Evolutionary conservation across 2,329 filamentous ascomycete species (phyloP), one percentile per base, ranked within the genome.

Genomic region (Teratosphaeria zuluensis): DNA sequence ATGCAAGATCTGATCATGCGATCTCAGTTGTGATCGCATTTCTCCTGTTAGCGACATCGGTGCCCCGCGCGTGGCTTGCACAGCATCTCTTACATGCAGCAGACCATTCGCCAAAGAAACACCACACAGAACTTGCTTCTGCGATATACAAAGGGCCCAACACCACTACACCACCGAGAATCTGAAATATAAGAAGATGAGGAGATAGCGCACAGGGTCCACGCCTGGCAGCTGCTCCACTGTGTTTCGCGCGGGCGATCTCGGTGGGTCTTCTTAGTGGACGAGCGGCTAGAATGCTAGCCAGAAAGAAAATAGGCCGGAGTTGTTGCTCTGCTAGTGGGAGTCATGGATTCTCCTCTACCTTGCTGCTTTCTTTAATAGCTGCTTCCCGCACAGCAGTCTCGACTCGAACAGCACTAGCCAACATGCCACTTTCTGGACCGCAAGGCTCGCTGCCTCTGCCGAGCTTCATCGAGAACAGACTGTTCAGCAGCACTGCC

Each of bases 401-500:
- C 16, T 48, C 19, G 19, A 3, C 42, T 24, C n/a, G 42, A 48
- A 6, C n/a, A 21, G 19, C 19, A 16, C 9, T 11, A 48, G n/a
- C 42, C 19, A 48, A 21, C 42, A 48, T 48, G 42, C 42, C 42
- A 19, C 30, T 53, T n/a, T 33, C n/a, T 30, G 56, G 56, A 31
- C 56, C 56, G 35, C 16, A 31, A 19, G 56, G 56, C 19, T 53
- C 56, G 19, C 30, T 57, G 28, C 56, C 56, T 16, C 28, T 57
- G 21, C 56, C 56, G 30, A 24, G 30, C 31, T 57, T 57, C 56
- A 46, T 57, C 12, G 56, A 52, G 56, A 57, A 57, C 7, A n/a
- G 56, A 24, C 56, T 57, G 8, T 33, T 52, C 46, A 53, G 52
- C 52, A 53, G 52, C 9, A 53, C 28, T 35, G n/a, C 52, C 16